A percentile compares a stretch with the other conserved stretches of the same genome.
Conservation (phyloP, 306 rosid species). For the Cicer judaicum region DNA sequence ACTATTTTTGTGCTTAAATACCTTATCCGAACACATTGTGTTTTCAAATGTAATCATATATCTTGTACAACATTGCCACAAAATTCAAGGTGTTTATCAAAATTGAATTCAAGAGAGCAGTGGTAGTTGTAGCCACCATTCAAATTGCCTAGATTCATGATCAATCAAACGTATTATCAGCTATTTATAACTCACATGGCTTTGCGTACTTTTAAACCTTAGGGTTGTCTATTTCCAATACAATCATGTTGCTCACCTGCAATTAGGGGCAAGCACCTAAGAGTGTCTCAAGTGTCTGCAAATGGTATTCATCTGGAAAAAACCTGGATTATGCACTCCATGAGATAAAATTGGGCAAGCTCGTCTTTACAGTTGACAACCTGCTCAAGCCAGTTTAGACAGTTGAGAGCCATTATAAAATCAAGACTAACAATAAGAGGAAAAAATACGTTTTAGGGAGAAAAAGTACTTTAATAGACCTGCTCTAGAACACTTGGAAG, state of each 20-base stretch:
- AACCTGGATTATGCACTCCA: conserved; percentile 97
- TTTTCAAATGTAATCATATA: background rate
- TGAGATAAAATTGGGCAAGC: conserved; percentile 91
- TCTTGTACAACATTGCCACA: conserved; percentile 9
- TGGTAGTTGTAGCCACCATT: background rate
- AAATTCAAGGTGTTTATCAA: conserved; percentile 14
- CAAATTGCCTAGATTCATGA: conserved; percentile 24
- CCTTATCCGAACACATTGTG: background rate
- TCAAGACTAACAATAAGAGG: conserved; percentile 11
- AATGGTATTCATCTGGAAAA: conserved; percentile 94
- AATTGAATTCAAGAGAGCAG: conserved; percentile 14
- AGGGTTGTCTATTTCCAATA: conserved; percentile 32
- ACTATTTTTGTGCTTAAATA: background rate
- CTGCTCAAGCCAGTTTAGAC: conserved; percentile 58
- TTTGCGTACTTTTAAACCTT: conserved; percentile 18
- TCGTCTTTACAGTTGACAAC: conserved; percentile 96
- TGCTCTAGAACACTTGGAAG: conserved; percentile 95
- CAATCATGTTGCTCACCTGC: conserved; percentile 64
- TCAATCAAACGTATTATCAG: conserved; percentile 27
- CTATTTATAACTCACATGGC: conserved; percentile 14
- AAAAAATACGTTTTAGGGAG: conserved; percentile 1
- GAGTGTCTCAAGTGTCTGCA: conserved; percentile 86
- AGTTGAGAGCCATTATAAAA: conserved; percentile 35
- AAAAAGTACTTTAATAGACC: conserved; percentile 58
- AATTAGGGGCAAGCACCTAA: conserved; percentile 91